Base-by-base conservation (phyloP, 495 filamentous ascomycete species). In the Annulohypoxylon moriforme region DNA sequence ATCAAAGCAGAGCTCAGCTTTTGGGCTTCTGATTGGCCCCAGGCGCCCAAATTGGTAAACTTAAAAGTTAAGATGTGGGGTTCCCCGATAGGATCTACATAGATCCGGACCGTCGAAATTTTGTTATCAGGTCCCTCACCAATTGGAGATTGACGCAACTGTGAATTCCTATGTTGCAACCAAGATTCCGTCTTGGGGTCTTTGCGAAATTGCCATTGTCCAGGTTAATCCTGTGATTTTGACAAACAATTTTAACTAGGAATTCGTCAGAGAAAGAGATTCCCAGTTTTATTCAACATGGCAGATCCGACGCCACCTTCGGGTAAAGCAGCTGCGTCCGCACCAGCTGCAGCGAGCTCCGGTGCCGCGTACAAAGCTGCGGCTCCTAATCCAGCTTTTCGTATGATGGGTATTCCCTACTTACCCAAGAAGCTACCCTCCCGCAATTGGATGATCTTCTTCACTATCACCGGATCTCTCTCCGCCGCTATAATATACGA, bases 361-460 rank as follows among this genome's bases (percentile, higher is more conserved):
- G 78, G 79, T 53, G 74, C 73, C 50, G 49, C 76, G 55, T 77
- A 84, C 53, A 86, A 86, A 56, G 76, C 85, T 20, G 81, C 86
- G 3, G 84, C 83, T 42, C 83, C 83, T 2, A 94, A 94, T 78
- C 91, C 88, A 42, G 91, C 86, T 16, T 85, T 91, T 67, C 89
- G 85, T 72, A 92, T 93, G 87, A 88, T 94, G 81, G 93, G 93
- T 78, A 82, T 98, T 64, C 94, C 94, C 24, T 90, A 87, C 60
- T 85, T 96, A 66, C 89, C 91, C 14, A 85, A 91, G 73, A 94
- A 91, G 82, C 89, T 99, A 9, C 96, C 96, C 18, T 99, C 96
- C 11, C 90, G 96, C 27, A 98, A 98, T 77, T 99, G 96, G 96
- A 88, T 93, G 81, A 98, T 99, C 71, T 98, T 99, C 83, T 85